Base-by-base conservation (phyloP, 202 grass and related monocot genomes). In the Eragrostis tef region DNA sequence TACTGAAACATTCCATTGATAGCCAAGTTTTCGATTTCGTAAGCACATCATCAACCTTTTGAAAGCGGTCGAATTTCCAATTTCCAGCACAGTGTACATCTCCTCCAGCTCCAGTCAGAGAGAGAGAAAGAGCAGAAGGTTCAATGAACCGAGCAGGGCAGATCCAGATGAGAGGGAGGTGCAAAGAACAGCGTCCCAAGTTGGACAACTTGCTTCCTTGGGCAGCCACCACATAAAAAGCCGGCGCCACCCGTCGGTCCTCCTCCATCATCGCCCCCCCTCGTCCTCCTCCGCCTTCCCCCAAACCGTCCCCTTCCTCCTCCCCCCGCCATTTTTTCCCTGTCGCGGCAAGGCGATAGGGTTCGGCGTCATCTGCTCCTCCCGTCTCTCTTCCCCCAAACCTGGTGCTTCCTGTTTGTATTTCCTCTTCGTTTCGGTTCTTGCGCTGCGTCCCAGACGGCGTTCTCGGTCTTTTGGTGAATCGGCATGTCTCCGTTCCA, bases 401-500 rank as follows among this genome's bases (percentile, higher is more conserved):
- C 81, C 5, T 21, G 9, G 20, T 71, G 34, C 46, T 49, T 49
- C 64, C 43, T 72, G n/a, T 16, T 47, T 31, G 3, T 49, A n/a
- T 3, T 22, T 82, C 39, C 12, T 39, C 77, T 57, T 58, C 7
- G 25, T 41, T 50, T 62, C 56, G 2, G 25, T 73, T 73, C 53
- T 81, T 81, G 19, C 79, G 79, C 70, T n/a, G n/a, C 70, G 53
- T 75, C 48, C 3, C 25, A 24, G 17, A 34, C 59, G 72, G 72
- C 64, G 77, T 74, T 86, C 60, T 10, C 67, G 77, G 1, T 67
- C 58, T 67, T 79, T 79, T 69, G 2, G 20, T 9, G 11, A 15
- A 3, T 83, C 69, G 39, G 0, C 70, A 90, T 90, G 88, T 65
- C 80, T 90, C 84, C 88, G 15, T 90, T 86, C 63, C 61, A 75